Base-by-base conservation (phyloP, 75 land plant genomes). In the Selaginella tamariscina region DNA sequence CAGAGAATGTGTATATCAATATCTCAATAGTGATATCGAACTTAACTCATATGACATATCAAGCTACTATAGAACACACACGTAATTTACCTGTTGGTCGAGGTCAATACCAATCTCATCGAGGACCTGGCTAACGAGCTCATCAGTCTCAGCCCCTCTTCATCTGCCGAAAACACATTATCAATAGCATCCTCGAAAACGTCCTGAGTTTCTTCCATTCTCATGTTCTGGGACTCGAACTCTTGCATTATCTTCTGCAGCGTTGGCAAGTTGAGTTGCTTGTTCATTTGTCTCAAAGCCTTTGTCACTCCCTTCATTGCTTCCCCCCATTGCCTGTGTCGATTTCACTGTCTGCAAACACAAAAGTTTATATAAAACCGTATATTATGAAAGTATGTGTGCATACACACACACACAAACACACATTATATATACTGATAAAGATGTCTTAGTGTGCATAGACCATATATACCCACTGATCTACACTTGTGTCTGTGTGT, bases 271-370 rank as follows among this genome's bases (percentile, higher is more conserved):
- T 90, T 91, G 87, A 91, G 87, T 81, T 88, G 94, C 75, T 79
- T 82, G 69, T 91, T 91, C 97, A 91, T 91, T 65, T 88, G 97
- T 26, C 85, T 80, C 97, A 91, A 88, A 0, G 97, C 97, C 71
- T 91, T 91, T 1, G 97, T 91, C 30, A 91, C 97, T 39, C 97
- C 97, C 73, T 91, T 91, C 97, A 91, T 91, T 26, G 97, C 97
- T 70, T 91, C 94, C 8, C n/a, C 83, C 97, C 97, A 91, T 91
- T 28, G 94, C 87, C 76, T 91, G 97, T 23, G 94, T 91, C 33
- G 97, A 91, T 77, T 91, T 91, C 74, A 91, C 44, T 0, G 97
- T 88, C 97, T 91, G 74, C 68, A 65, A 28, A 30, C 27, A 39
- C 15, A 5, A 5, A 5, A 5, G 11, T 39, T 39, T 39, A 5